phyloP scores from a whole-genome alignment of 169 alveolate genomes.

The Perkinsus olseni region DNA sequence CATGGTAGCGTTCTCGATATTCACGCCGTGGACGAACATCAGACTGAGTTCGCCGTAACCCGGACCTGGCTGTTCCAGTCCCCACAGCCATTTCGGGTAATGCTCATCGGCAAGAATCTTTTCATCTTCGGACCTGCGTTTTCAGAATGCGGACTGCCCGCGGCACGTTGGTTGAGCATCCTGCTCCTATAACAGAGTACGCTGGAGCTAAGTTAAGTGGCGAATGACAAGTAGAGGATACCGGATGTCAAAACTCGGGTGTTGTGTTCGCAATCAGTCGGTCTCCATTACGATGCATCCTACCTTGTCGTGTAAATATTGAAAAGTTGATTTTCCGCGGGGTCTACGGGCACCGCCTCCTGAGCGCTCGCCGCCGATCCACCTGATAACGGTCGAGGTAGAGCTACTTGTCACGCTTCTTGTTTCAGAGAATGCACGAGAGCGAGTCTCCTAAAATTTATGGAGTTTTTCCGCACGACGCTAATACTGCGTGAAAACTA shows the following conservation, averaged over 20 bases:
- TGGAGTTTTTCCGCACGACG: too few species aligned
- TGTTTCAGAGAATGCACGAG: too few species aligned
- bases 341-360: background rate
- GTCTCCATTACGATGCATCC: too few species aligned
- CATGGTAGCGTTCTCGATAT: slow-evolving; percentile 7
- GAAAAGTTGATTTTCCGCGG: background rate
- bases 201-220: too few species aligned
- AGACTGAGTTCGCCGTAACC: slow-evolving; percentile 8
- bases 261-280: too few species aligned
- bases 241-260: too few species aligned
- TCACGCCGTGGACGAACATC: slow-evolving; percentile 10
- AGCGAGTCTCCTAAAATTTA: too few species aligned
- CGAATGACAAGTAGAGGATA: background rate
- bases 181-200: too few species aligned
- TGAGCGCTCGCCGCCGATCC: background rate
- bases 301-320: background rate
- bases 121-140: background rate
- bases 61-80: background rate
- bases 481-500: too few species aligned
- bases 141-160: too few species aligned
- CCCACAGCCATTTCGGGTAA: slow-evolving; percentile 15
- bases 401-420: background rate
- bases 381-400: background rate
- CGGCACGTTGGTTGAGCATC: too few species aligned
- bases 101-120: background rate